Conservation (phyloP, 768 basidiomycete species). For the Termitomyces sp. region DNA sequence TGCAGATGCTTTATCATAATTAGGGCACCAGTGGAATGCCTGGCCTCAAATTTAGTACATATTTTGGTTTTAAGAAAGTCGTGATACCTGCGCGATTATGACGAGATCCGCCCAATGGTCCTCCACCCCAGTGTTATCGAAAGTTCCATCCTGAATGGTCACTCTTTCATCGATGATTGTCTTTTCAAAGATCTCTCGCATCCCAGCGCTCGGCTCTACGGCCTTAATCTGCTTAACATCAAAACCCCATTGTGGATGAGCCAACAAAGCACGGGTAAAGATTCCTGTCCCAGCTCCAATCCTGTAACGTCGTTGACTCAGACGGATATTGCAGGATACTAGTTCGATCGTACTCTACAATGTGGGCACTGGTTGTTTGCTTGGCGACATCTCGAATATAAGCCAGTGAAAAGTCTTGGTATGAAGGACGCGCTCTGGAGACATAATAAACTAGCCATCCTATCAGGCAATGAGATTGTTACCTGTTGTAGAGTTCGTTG, state of each 20-base stretch:
- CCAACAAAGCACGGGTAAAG: slow-evolving; percentile 80
- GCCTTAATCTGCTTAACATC: slow-evolving; percentile 58
- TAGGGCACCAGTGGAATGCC: slow-evolving; percentile 95
- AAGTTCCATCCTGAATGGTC: slow-evolving; percentile 62
- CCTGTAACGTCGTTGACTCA: slow-evolving; percentile 35
- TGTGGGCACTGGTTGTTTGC: slow-evolving; percentile 43
- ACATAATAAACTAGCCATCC: not conserved
- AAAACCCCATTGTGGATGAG: slow-evolving; percentile 53
- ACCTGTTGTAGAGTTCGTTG: slow-evolving; percentile 82
- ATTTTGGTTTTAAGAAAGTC: not conserved
- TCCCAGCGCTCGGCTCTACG: slow-evolving; percentile 84
- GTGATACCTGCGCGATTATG: slow-evolving; percentile 67
- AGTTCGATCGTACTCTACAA: slow-evolving; percentile 60
- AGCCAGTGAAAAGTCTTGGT: slow-evolving; percentile 61
- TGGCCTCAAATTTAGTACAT: not conserved
- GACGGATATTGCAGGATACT: not conserved
- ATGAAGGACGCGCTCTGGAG: slow-evolving; percentile 76
- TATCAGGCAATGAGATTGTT: not conserved
- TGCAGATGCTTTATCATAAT: slow-evolving; percentile 64
- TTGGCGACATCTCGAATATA: slow-evolving; percentile 54
- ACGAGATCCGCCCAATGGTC: slow-evolving; percentile 78
- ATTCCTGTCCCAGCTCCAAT: slow-evolving; percentile 87
- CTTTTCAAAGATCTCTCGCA: slow-evolving; percentile 71
- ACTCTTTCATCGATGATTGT: slow-evolving; percentile 55
- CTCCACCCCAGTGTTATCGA: slow-evolving; percentile 58